phyloP scores from a whole-genome alignment of 2,329 filamentous ascomycete species.

The Zalaria obscura region DNA sequence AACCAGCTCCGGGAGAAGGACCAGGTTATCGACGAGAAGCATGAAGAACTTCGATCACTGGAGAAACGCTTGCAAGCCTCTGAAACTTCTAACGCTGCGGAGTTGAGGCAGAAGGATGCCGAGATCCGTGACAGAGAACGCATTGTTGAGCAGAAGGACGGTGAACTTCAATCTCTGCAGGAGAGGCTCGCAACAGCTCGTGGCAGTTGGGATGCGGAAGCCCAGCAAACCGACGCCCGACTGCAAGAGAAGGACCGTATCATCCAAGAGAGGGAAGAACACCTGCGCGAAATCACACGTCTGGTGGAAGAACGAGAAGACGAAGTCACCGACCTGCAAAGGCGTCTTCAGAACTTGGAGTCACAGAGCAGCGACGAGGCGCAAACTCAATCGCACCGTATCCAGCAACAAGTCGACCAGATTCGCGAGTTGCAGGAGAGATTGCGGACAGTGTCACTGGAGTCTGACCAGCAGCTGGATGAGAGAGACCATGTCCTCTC shows the following conservation, averaged over 20 bases:
- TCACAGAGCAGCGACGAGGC: slow-evolving; percentile 12
- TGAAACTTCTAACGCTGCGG: slow-evolving; percentile 11
- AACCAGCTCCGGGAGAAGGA: slow-evolving; percentile 19
- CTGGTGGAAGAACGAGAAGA: slow-evolving; percentile 61
- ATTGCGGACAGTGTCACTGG: slow-evolving; percentile 25
- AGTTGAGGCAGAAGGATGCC: slow-evolving; percentile 16
- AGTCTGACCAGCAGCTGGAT: slow-evolving; percentile 26
- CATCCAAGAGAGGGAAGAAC: slow-evolving; percentile 61
- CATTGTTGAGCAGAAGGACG: slow-evolving; percentile 21
- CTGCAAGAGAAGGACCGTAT: slow-evolving; percentile 21
- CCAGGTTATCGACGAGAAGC: slow-evolving; percentile 19
- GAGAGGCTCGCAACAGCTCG: slow-evolving; percentile 22
- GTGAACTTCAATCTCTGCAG: slow-evolving; percentile 20
- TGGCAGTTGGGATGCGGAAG: slow-evolving; percentile 23
- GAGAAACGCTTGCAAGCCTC: slow-evolving; percentile 18
- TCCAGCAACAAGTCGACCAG: slow-evolving; percentile 28
- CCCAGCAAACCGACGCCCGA: slow-evolving; percentile 20
- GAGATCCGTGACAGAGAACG: slow-evolving; percentile 49
- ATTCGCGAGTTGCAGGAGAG: slow-evolving; percentile 35
- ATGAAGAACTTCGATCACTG: slow-evolving; percentile 16
- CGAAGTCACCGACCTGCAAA: slow-evolving; percentile 36
- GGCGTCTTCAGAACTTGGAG: slow-evolving; percentile 14
- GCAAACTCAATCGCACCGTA: slow-evolving; percentile 40
- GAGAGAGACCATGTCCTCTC: slow-evolving; percentile 26
- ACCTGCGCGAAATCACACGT: slow-evolving; percentile 62